phyloP scores from a whole-genome alignment of 768 basidiomycete species.

The Cubamyces sp. region DNA sequence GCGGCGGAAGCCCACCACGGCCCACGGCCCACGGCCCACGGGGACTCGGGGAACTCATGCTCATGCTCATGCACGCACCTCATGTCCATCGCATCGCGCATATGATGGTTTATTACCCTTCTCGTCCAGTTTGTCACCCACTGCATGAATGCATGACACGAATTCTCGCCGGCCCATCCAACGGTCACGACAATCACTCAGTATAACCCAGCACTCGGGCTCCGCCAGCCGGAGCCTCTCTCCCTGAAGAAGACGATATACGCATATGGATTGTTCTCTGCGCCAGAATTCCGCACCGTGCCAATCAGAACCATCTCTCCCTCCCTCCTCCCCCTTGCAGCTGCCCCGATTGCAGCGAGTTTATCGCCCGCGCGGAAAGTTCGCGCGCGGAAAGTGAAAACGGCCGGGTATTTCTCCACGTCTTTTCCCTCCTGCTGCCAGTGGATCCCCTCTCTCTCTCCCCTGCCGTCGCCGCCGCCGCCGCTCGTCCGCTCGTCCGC shows the following conservation, averaged over 20 bases:
- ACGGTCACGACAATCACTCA: too few relatives aligned
- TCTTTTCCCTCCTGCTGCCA: neutral
- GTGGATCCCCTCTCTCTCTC: neutral
- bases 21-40: neutral
- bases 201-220: too few relatives aligned
- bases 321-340: too few relatives aligned
- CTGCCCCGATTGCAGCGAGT: neutral
- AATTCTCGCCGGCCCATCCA: too few relatives aligned
- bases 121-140: too few relatives aligned
- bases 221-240: constrained; percentile 13
- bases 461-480: neutral
- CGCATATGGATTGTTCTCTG: constrained; percentile 10
- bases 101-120: too few relatives aligned
- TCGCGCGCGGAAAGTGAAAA: constrained; percentile 6
- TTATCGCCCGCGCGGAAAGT: constrained; percentile 18
- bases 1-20: neutral
- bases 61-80: neutral
- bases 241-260: too few relatives aligned
- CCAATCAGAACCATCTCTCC: constrained; percentile 14
- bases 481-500: too few relatives aligned
- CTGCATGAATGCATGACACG: too few relatives aligned
- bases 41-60: neutral
- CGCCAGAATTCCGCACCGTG: constrained; percentile 19
- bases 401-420: constrained; percentile 14
- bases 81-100: neutral